These are phyloP conservation scores for Cicer yamashitae DNA, from an alignment of 306 rosid genomes.

Conservation along the genomic window DNA sequence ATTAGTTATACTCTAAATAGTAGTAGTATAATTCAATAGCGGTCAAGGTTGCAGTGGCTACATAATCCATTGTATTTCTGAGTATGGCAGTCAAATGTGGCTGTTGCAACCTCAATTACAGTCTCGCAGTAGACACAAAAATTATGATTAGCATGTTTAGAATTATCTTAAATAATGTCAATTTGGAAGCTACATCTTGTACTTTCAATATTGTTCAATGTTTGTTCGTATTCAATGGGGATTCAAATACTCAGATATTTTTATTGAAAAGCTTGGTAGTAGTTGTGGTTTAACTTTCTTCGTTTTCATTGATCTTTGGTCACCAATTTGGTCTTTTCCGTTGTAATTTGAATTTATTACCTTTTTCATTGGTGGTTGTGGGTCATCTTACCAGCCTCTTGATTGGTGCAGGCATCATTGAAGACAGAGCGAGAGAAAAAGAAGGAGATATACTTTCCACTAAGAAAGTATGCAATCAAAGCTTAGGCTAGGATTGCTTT, in stretches of 20 bases:
- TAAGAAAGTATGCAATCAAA: constrained; percentile 91
- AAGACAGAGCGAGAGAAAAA: constrained; percentile 87
- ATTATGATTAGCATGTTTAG: no score
- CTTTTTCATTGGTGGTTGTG: not conserved
- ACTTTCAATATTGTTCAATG: no score
- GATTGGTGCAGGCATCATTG: constrained; percentile 64
- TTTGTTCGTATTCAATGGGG: no score
- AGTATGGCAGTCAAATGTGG: not conserved
- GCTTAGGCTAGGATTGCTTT: constrained; percentile 58
- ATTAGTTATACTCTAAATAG: not conserved
- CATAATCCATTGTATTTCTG: no score
- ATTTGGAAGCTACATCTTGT: no score
- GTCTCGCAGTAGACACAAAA: no score
- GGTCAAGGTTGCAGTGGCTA: no score
- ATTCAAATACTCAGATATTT: no score
- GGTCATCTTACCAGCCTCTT: not conserved
- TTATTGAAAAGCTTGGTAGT: no score
- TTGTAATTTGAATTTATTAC: not conserved
- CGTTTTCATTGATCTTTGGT: no score
- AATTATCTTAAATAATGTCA: no score
- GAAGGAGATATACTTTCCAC: constrained; percentile 75
- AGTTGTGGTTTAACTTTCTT: no score
- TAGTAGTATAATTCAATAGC: not conserved
- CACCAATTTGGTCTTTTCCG: not conserved
- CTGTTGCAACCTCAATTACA: not conserved